Base-by-base conservation (phyloP, 345 rosid genomes). In the Melastoma malabathricum region DNA sequence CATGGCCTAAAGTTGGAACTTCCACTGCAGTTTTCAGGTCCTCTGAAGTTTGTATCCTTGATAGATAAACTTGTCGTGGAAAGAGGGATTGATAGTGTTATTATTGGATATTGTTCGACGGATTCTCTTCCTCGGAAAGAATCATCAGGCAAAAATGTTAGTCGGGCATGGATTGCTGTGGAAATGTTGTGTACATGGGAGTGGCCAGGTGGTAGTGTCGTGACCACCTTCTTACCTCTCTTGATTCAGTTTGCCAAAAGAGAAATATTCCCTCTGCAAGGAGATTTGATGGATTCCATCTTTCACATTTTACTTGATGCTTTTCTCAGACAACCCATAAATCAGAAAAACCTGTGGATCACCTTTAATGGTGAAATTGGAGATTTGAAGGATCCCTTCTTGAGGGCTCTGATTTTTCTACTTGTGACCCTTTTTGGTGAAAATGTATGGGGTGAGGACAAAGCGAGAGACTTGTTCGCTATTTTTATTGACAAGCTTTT, bases 181-280 rank as follows among this genome's bases (percentile, higher is more conserved):
- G 98, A 86, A 71, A 67, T 90, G 43, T 72, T 90, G 56, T 87
- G 95, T 76, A 76, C 87, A 20, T 90, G 98, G 96, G 75, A 82
- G 69, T 86, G 98, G 98, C 82, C 82, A 41, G 98, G 94, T 45
- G 92, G 98, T 58, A 70, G 68, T 71, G 85, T 77, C 65, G 41
- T 68, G 38, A 55, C 72, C 66, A 80, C 89, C 57, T 90, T 90
- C 67, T 65, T 90, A 55, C 96, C 96, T 52, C 57, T 51, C 15
- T 59, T 90, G 59, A 63, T 70, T 64, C 64, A 71, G 25, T 75
- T 61, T 80, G 68, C 76, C 70, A 76, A 71, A 76, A 64, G 60
- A 53, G 66, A 62, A 60, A 64, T 34, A 52, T 50, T 19, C 43
- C 46, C 63, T 60, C 59, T 50, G 39, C 52, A 23, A 51, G 74